Evolutionary conservation across 306 rosid genomes (phyloP).

Genomic region (Dryas octopetala): DNA sequence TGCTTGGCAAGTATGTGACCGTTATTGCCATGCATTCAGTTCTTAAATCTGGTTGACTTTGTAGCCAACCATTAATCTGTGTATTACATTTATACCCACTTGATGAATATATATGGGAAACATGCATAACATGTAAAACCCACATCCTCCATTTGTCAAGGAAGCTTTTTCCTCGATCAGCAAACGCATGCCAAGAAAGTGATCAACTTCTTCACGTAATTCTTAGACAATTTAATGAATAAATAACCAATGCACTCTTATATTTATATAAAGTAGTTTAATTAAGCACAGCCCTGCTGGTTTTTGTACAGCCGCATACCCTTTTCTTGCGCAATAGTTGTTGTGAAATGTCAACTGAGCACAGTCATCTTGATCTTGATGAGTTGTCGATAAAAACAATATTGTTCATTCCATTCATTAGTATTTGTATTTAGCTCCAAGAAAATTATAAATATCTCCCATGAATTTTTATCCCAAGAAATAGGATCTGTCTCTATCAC

Average conservation of each 20-base stretch:
- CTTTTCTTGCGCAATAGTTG: conserved; percentile 20
- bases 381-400: conserved; percentile 11
- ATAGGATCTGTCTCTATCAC: not conserved
- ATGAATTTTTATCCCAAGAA: not conserved
- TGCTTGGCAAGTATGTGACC: conserved; percentile 18
- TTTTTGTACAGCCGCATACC: not conserved
- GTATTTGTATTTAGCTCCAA: not conserved
- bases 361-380: not conserved
- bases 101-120: too few relatives aligned
- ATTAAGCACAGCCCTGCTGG: not conserved
- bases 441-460: too few relatives aligned
- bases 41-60: conserved; percentile 24
- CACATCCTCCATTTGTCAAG: too few relatives aligned
- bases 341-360: conserved; percentile 23
- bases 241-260: not conserved
- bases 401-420: not conserved
- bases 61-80: not conserved
- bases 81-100: not conserved
- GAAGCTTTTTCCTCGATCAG: conserved; percentile 5
- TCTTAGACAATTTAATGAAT: not conserved
- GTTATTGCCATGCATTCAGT: conserved; percentile 7
- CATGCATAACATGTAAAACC: too few relatives aligned
- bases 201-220: not conserved
- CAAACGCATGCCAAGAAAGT: conserved; percentile 11
- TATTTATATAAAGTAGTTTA: too few relatives aligned